Conservation (phyloP, 352 stramenopile genomes). For the Halophytophthora polymorphica region DNA sequence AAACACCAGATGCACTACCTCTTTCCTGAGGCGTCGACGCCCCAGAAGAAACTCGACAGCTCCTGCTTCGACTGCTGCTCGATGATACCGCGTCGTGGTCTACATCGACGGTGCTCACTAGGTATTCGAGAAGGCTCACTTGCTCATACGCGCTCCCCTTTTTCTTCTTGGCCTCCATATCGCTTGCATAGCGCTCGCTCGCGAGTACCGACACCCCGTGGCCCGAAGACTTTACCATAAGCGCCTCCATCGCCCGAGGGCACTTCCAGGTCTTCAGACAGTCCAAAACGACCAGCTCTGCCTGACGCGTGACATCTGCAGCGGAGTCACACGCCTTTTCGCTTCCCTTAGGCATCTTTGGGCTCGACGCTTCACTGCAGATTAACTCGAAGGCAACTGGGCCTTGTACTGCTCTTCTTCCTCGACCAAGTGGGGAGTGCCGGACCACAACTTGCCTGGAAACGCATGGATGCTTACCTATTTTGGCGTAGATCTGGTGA, state of each 20-base stretch:
- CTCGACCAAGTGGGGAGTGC: too few species aligned
- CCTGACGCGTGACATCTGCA: constrained; percentile 50
- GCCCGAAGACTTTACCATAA: constrained; percentile 34
- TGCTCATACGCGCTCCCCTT: not conserved
- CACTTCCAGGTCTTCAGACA: constrained; percentile 62
- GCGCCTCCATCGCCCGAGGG: constrained; percentile 46
- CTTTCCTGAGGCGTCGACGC: constrained; percentile 10
- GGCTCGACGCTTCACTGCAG: not conserved
- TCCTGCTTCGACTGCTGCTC: constrained; percentile 8
- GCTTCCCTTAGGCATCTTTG: constrained; percentile 24
- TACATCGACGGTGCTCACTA: constrained; percentile 29
- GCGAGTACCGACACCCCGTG: constrained; percentile 21
- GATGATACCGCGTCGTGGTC: constrained; percentile 4
- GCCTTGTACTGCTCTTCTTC: too few species aligned
- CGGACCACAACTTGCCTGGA: too few species aligned
- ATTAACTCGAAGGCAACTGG: too few species aligned
- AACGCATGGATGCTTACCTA: too few species aligned
- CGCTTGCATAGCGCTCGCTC: constrained; percentile 51
- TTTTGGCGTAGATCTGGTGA: not conserved
- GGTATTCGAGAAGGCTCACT: constrained; percentile 44
- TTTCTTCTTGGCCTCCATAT: constrained; percentile 53
- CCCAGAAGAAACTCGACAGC: constrained; percentile 2
- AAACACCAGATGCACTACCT: constrained; percentile 17
- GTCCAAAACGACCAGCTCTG: constrained; percentile 69
- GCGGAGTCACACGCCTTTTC: constrained; percentile 11